phyloP scores from a whole-genome alignment of 169 alveolate genomes.

The Miamiensis avidus region DNA sequence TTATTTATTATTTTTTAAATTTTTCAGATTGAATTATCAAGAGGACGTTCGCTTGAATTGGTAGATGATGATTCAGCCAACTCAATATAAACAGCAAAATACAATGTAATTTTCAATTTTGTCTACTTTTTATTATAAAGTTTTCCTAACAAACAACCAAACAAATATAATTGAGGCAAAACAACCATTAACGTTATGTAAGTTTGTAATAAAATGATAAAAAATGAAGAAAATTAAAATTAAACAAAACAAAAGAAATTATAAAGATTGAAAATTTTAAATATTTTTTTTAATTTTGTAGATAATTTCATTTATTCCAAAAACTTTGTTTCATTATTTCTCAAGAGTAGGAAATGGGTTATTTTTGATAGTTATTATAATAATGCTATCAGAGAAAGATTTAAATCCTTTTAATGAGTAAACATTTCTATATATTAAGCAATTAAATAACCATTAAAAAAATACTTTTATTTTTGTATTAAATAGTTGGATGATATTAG shows the following conservation, averaged over 20 bases:
- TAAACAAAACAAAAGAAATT: neutral
- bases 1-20: no score
- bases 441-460: no score
- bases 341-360: neutral
- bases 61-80: neutral
- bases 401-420: neutral
- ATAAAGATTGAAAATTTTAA: no score
- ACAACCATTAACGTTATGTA: no score
- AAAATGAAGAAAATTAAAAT: no score
- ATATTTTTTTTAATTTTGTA: no score
- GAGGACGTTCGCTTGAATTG: neutral
- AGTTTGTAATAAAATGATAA: no score
- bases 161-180: no score
- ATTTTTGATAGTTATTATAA: no score
- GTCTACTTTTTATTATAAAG: no score
- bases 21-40: neutral
- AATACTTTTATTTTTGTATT: no score
- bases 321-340: neutral
- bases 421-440: no score
- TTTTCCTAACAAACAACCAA: neutral
- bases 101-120: neutral
- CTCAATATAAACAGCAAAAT: neutral
- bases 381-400: neutral
- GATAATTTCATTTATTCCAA: neutral
- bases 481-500: neutral